Evolutionary conservation across 176 grass and related monocot genomes (phyloP), one percentile per base, ranked within the genome.

Genomic region (Lolium rigidum): DNA sequence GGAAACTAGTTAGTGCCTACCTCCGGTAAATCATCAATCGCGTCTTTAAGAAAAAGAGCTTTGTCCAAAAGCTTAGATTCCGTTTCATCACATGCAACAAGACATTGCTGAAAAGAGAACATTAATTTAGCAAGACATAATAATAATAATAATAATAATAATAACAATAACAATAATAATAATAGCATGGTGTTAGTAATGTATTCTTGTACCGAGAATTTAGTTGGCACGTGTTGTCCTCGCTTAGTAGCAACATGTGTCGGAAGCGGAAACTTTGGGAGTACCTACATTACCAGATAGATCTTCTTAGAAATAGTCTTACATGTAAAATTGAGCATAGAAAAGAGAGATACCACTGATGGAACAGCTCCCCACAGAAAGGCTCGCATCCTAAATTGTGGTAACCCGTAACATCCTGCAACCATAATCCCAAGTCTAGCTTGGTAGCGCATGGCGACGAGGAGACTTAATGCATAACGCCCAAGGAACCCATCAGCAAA

Each of bases 331-430:
- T 18, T 61, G 7, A 75, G 13, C 31, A n/a, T 6, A 65, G n/a
- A 6, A 79, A 62, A 22, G 11, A 60, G 11, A 44, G 35, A 79
- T 46, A 96, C 89, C 94, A 91, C 63, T 22, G 87, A 86, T 20
- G 94, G 91, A 64, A 85, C 52, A 63, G 87, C 91, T 77, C 91
- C 94, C 86, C 87, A 93, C 1, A 96, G 57, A 56, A 96, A 93
- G 2, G 74, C 91, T 2, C 89, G 62, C 91, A 89, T 89, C 39
- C 94, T 73, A 56, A 96, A 93, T 44, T 91, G 89, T 17, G 94
- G 87, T 25, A 96, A 60, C 7, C 91, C 94, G 82, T 96, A 96
- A 14, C 84, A 84, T 13, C 94, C 94, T 5, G 91, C 89, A 37
- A 67, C 87, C 91, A 96, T 88, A 43, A 91, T 64, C 0, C 91